Evolutionary conservation across 2,329 filamentous ascomycete genomes (phyloP).

Genomic region (Botrytis elliptica): DNA sequence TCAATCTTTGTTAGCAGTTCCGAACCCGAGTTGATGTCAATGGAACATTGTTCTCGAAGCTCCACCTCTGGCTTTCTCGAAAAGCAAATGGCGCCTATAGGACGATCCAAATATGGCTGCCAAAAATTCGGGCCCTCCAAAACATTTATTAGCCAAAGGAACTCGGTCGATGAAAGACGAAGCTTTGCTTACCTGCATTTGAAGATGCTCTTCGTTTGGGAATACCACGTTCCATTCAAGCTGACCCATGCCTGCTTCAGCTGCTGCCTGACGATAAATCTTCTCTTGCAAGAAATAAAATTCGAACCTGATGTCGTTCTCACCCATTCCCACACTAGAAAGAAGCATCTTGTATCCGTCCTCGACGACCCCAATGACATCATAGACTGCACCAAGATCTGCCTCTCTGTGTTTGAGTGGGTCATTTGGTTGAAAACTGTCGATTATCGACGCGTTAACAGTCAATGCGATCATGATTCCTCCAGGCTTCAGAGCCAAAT

Average conservation of each 20-base stretch:
- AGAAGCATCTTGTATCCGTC: neutral
- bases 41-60: no score
- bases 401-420: neutral
- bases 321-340: neutral
- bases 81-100: no score
- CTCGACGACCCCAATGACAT: neutral
- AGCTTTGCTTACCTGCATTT: neutral
- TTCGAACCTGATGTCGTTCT: neutral
- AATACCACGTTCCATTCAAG: slow-evolving; percentile 8
- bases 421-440: neutral
- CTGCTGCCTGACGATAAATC: slow-evolving; percentile 5
- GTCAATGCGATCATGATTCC: slow-evolving; percentile 1
- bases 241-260: neutral
- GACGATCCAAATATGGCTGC: no score
- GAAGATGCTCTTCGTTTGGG: neutral
- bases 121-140: no score
- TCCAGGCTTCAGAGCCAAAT: neutral
- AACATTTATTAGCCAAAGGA: no score
- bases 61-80: no score
- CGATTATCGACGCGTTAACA: neutral
- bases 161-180: neutral
- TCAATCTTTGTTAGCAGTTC: neutral
- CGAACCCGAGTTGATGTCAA: neutral
- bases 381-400: neutral
- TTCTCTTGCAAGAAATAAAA: slow-evolving; percentile 10